A percentile compares a stretch with the other conserved stretches of the same genome.
Conservation (phyloP, 129 eudicot species). For the Tagetes patula region DNA sequence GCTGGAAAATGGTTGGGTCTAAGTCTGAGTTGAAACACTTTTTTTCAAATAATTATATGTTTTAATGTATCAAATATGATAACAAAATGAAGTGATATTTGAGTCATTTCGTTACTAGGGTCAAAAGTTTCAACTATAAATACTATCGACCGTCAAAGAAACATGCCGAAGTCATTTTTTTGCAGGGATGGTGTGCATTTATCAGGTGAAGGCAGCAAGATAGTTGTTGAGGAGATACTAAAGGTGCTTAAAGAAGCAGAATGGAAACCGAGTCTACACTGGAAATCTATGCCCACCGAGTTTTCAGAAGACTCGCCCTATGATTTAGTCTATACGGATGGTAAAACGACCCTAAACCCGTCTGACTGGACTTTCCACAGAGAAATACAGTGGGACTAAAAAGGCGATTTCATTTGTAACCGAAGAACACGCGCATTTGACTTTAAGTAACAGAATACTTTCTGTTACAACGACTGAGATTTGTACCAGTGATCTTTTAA, state of each 20-base stretch:
- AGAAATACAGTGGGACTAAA: slow-evolving; percentile 73
- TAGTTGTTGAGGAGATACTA: slow-evolving; percentile 79
- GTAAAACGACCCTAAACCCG: slow-evolving; percentile 73
- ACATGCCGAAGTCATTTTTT: neutral
- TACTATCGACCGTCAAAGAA: too few species aligned
- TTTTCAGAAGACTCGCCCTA: slow-evolving; percentile 74
- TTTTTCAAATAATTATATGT: too few species aligned
- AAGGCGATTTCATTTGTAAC: neutral
- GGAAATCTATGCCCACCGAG: slow-evolving; percentile 89
- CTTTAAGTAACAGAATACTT: slow-evolving; percentile 11
- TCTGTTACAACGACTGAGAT: slow-evolving; percentile 18
- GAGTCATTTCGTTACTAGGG: neutral
- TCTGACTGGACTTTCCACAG: slow-evolving; percentile 86
- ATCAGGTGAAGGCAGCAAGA: slow-evolving; percentile 80
- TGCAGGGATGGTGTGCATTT: slow-evolving; percentile 91
- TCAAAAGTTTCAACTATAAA: too few species aligned
- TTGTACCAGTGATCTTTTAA: slow-evolving; percentile 8
- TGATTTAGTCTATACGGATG: slow-evolving; percentile 69
- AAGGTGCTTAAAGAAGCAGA: slow-evolving; percentile 82
- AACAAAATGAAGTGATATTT: neutral
- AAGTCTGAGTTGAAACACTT: neutral
- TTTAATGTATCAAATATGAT: neutral
- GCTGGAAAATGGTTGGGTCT: neutral
- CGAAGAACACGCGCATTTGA: slow-evolving; percentile 10
- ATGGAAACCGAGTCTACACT: slow-evolving; percentile 78